Evolutionary conservation across 192 early-diverging fungal species (phyloP).

Genomic region (Funneliformis mosseae): DNA sequence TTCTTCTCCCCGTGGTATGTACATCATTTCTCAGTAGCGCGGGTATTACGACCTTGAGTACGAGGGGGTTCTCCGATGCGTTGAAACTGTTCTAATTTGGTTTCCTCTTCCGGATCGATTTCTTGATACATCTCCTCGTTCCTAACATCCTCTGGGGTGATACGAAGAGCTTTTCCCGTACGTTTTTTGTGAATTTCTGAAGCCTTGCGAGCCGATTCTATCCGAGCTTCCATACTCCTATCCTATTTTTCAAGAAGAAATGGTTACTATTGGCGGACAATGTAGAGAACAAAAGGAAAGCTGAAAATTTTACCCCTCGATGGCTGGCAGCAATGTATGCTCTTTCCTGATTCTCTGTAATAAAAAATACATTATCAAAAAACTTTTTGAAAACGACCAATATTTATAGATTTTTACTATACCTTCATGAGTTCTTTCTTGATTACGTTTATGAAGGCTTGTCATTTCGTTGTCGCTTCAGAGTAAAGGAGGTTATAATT

Average conservation of each 20-base stretch:
- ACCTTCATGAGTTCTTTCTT: slow-evolving; percentile 37
- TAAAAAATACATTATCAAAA: background rate
- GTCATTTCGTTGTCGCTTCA: background rate
- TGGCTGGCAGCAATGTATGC: slow-evolving; percentile 40
- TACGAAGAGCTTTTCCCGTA: slow-evolving; percentile 34
- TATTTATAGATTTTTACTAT: background rate
- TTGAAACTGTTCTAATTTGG: background rate
- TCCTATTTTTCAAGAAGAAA: slow-evolving; percentile 28
- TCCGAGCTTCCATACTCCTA: slow-evolving; percentile 37
- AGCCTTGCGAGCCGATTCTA: slow-evolving; percentile 38
- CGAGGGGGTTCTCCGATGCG: slow-evolving; percentile 8
- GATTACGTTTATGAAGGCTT: slow-evolving; percentile 25
- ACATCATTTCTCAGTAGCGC: too few species aligned
- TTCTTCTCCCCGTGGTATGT: too few species aligned
- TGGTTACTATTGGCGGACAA: too few species aligned
- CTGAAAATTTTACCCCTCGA: slow-evolving; percentile 24
- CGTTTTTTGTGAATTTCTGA: slow-evolving; percentile 37
- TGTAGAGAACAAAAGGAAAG: too few species aligned
- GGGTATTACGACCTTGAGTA: too few species aligned
- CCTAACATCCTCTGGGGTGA: slow-evolving; percentile 37
- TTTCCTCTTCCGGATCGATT: slow-evolving; percentile 23
- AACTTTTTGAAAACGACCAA: background rate
- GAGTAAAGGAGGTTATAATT: too few species aligned
- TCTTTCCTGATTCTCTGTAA: slow-evolving; percentile 39
- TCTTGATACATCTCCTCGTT: slow-evolving; percentile 41